phyloP scores from a whole-genome alignment of 176 grass and related monocot species.

The Musa itinerans region DNA sequence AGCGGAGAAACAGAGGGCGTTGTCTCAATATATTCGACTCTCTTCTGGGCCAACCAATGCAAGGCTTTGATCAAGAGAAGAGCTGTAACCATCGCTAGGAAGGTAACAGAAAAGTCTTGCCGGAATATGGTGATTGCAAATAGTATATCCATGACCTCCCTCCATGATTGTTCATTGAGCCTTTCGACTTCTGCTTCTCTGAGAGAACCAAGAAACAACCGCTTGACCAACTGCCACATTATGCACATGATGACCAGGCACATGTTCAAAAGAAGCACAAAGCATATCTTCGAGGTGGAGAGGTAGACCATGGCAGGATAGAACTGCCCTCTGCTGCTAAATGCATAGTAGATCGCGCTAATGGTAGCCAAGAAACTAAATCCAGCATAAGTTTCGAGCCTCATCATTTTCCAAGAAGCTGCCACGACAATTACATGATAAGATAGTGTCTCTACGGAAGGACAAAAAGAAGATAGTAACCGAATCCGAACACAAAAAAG shows the following conservation, averaged over 20 bases:
- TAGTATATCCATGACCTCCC: slow-evolving; percentile 88
- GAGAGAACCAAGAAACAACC: slow-evolving; percentile 74
- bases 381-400: slow-evolving; percentile 70
- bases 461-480: too few relatives aligned
- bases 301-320: slow-evolving; percentile 93
- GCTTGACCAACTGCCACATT: slow-evolving; percentile 78
- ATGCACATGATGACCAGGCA: slow-evolving; percentile 86
- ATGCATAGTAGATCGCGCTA: slow-evolving; percentile 69
- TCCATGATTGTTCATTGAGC: slow-evolving; percentile 90
- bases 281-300: slow-evolving; percentile 93
- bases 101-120: slow-evolving; percentile 88
- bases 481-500: too few relatives aligned
- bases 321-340: slow-evolving; percentile 94
- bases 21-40: slow-evolving; percentile 89
- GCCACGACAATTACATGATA: neutral
- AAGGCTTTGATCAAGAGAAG: slow-evolving; percentile 68
- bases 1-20: slow-evolving; percentile 70
- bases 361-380: slow-evolving; percentile 90
- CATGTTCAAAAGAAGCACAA: slow-evolving; percentile 89
- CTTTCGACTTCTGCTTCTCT: slow-evolving; percentile 89
- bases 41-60: slow-evolving; percentile 86
- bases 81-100: slow-evolving; percentile 73
- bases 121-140: slow-evolving; percentile 95
- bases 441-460: neutral
- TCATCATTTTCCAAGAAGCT: slow-evolving; percentile 49